Evolutionary conservation across 164 flowering plant species (phyloP).

Genomic region (Macadamia integrifolia): DNA sequence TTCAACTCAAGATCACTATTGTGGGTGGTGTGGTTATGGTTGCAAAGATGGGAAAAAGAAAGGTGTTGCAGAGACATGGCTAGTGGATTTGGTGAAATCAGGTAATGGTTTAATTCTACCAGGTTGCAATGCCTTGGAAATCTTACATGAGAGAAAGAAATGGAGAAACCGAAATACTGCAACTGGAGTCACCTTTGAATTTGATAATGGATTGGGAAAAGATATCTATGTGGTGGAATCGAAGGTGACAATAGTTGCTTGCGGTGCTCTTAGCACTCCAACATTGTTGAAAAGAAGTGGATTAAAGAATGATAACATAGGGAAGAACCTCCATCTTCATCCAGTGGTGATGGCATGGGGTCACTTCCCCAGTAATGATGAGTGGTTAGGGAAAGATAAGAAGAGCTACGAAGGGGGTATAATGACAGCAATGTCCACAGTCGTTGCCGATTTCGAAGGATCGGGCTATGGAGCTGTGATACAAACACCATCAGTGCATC

Average conservation of each 20-base stretch:
- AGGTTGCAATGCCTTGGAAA: conserved; percentile 44
- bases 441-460: conserved; percentile 26
- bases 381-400: conserved; percentile 37
- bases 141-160: conserved; percentile 23
- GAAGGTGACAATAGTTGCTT: conserved; percentile 55
- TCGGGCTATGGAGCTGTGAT: conserved; percentile 61
- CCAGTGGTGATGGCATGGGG: conserved; percentile 88
- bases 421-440: conserved; percentile 78
- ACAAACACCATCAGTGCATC: conserved; percentile 75
- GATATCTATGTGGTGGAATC: conserved; percentile 40
- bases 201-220: conserved; percentile 19
- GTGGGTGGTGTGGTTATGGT: too few species aligned
- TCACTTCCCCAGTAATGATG: conserved; percentile 35
- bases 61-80: conserved; percentile 30
- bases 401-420: conserved; percentile 81
- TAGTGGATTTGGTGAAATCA: conserved; percentile 57
- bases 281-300: conserved; percentile 52
- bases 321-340: conserved; percentile 64
- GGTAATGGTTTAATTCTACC: conserved; percentile 68
- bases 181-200: conserved; percentile 45
- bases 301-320: conserved; percentile 57
- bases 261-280: conserved; percentile 70
- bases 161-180: conserved; percentile 27
- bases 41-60: too few species aligned
- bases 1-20: conserved; percentile 24